Evolutionary conservation across 2,329 filamentous ascomycete species (phyloP).

Genomic region (Penicillium sp.): DNA sequence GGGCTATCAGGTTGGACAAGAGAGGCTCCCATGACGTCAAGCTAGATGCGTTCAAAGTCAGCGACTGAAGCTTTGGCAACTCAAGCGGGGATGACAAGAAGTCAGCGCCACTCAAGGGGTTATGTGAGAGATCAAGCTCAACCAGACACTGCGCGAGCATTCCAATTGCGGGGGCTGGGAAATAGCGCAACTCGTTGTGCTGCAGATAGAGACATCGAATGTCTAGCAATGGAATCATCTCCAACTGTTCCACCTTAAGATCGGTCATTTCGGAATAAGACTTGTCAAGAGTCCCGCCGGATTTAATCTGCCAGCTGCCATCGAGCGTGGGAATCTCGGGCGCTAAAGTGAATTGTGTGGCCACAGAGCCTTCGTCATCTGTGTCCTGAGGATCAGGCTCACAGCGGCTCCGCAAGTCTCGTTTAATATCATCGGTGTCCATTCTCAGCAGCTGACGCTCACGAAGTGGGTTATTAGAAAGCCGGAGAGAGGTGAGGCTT

Average conservation of each 20-base stretch:
- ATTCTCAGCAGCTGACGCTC: slow-evolving; percentile 84
- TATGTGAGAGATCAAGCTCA: slow-evolving; percentile 71
- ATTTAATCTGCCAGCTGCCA: slow-evolving; percentile 38
- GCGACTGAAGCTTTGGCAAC: slow-evolving; percentile 70
- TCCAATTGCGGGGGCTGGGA: slow-evolving; percentile 67
- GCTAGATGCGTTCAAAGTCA: slow-evolving; percentile 72
- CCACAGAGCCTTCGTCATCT: slow-evolving; percentile 42
- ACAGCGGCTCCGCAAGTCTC: slow-evolving; percentile 63
- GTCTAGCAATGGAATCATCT: slow-evolving; percentile 46
- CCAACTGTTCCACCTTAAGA: slow-evolving; percentile 50
- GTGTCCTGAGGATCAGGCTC: slow-evolving; percentile 50
- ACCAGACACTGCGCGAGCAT: slow-evolving; percentile 70
- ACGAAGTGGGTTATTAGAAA: slow-evolving; percentile 85
- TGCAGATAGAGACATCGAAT: slow-evolving; percentile 65
- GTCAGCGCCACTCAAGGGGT: slow-evolving; percentile 63
- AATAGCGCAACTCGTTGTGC: slow-evolving; percentile 68
- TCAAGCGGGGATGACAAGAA: slow-evolving; percentile 67
- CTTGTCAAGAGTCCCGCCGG: slow-evolving; percentile 60
- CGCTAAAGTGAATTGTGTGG: slow-evolving; percentile 41
- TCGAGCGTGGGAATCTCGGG: slow-evolving; percentile 44
- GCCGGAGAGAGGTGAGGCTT: slow-evolving; percentile 67
- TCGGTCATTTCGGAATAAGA: slow-evolving; percentile 63
- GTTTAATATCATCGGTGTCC: slow-evolving; percentile 76
- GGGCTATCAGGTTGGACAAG: slow-evolving; percentile 66
- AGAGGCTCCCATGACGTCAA: slow-evolving; percentile 69